Evolutionary conservation across 306 rosid genomes (phyloP).

Genomic region (Calophaca sinica): DNA sequence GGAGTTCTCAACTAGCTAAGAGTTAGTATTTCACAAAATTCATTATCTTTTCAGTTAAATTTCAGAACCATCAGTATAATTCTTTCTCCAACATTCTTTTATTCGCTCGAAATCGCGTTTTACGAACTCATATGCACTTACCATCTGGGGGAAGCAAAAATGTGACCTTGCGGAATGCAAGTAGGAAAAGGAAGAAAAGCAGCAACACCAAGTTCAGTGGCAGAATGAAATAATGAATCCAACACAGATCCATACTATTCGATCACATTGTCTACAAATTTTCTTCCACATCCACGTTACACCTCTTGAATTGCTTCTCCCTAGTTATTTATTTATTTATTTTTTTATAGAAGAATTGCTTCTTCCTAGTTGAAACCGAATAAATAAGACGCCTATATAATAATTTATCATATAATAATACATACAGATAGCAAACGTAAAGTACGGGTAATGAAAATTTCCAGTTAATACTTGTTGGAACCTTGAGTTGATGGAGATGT

Average conservation of each 20-base stretch:
- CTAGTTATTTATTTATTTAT: no score
- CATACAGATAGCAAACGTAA: no score
- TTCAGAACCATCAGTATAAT: not conserved
- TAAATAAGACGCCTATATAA: not conserved
- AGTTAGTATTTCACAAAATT: not conserved
- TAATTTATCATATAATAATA: not conserved
- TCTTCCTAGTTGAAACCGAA: no score
- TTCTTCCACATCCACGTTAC: conserved; percentile 33
- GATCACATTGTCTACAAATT: conserved; percentile 35
- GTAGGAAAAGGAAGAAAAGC: not conserved
- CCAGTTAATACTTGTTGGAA: no score
- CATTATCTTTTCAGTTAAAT: not conserved
- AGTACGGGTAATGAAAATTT: no score
- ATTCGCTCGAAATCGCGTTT: conserved; percentile 30
- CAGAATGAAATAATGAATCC: conserved; percentile 20
- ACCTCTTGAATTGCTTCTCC: conserved; percentile 4
- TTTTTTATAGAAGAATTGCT: no score
- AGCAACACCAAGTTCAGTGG: not conserved
- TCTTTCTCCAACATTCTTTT: conserved; percentile 33
- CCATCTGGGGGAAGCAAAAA: conserved; percentile 15
- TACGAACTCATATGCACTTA: conserved; percentile 35
- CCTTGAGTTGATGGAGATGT: no score
- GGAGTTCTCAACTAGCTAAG: not conserved
- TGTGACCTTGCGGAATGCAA: not conserved
- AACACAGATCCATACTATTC: conserved; percentile 43